Evolutionary conservation across 768 basidiomycete species (phyloP), one percentile per base, ranked within the genome.

Genomic region (Wakefieldia striispora): DNA sequence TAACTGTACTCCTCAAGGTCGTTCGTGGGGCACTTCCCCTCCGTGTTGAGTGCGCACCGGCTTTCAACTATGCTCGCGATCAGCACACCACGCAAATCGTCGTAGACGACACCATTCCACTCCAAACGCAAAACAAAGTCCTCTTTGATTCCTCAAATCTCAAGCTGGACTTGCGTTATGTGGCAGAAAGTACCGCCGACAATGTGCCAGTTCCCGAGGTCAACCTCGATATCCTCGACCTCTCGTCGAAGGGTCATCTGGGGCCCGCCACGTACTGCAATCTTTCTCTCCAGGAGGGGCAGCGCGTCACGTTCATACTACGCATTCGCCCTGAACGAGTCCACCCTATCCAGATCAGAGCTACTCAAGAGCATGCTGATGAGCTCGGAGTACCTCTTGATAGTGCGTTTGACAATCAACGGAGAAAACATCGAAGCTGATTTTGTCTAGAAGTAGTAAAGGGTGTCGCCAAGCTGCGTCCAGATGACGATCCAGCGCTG

Each of bases 41-140:
- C 45, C 76, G 81, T 49, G 78, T 97, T 68, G 91, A 98, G 71
- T 94, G 91, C 59, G 92, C 91, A 0, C 95, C 95, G 0, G 95
- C 94, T 0, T 99, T 99, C 81, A 86, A 97, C 68, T 99, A 99
- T 60, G 94, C 92, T 1, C 78, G 88, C 12, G 78, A 83, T 41
- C 42, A 74, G 3, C 95, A 98, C 67, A 79, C 75, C 8, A 87
- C 88, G 1, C 65, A 75, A 24, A 73, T 83, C 56, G 55, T 82
- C 46, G 61, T 71, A 16, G 82, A 85, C 59, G 57, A 75, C 60
- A 72, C 78, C 40, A 40, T 74, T 68, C 57, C 69, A 24, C 69
- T 46, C 6, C 55, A 54, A n/a, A 56, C 57, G 20, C 82, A 82
- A 40, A 67, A 77, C 34, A 88, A 84, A 53, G 87, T 74, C 0